These are phyloP conservation scores for Cutaneotrichosporon sp. DNA, from an alignment of 1,284 basidiomycete genomes.

Conservation along the genomic window DNA sequence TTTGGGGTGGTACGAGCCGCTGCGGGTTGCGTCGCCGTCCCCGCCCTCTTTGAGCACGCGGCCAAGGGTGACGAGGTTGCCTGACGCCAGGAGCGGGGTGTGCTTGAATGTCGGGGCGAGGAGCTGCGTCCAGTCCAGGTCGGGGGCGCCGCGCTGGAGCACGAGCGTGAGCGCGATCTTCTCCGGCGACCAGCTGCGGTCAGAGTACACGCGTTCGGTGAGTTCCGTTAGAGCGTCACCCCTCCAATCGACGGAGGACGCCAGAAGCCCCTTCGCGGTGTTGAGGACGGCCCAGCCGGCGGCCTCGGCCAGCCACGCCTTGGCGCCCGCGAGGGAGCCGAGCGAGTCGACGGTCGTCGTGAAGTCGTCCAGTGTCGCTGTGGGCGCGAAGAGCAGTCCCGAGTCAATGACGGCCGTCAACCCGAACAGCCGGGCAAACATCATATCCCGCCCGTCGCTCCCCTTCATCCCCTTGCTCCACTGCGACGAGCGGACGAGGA, in stretches of 20 bases:
- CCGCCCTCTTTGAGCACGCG: constrained; percentile 61
- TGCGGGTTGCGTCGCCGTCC: constrained; percentile 35
- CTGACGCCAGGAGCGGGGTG: constrained; percentile 58
- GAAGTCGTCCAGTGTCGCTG: constrained; percentile 60
- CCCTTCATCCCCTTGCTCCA: constrained; percentile 69
- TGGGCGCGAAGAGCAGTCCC: constrained; percentile 63
- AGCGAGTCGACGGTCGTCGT: constrained; percentile 62
- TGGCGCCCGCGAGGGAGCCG: constrained; percentile 68
- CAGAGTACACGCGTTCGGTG: constrained; percentile 56
- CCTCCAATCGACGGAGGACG: constrained; percentile 65
- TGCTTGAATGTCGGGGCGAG: constrained; percentile 74
- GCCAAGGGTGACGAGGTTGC: constrained; percentile 70
- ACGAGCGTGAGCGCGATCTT: constrained; percentile 76
- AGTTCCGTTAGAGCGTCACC: constrained; percentile 58
- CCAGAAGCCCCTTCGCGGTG: constrained; percentile 59
- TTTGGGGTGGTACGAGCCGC: constrained; percentile 78
- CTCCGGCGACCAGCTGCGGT: constrained; percentile 73
- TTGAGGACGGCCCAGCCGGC: constrained; percentile 77
- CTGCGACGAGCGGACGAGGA: constrained; percentile 67
- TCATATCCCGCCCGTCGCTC: constrained; percentile 83
- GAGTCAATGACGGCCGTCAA: constrained; percentile 76
- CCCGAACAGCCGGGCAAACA: constrained; percentile 91
- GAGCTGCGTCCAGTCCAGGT: constrained; percentile 64
- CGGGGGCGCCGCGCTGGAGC: constrained; percentile 47
- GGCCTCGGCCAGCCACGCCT: constrained; percentile 87